A percentile compares a stretch with the other conserved stretches of the same genome.
phyloP scores from a whole-genome alignment of 2,329 filamentous ascomycete species.

The Chrysosphaeria jannelii region DNA sequence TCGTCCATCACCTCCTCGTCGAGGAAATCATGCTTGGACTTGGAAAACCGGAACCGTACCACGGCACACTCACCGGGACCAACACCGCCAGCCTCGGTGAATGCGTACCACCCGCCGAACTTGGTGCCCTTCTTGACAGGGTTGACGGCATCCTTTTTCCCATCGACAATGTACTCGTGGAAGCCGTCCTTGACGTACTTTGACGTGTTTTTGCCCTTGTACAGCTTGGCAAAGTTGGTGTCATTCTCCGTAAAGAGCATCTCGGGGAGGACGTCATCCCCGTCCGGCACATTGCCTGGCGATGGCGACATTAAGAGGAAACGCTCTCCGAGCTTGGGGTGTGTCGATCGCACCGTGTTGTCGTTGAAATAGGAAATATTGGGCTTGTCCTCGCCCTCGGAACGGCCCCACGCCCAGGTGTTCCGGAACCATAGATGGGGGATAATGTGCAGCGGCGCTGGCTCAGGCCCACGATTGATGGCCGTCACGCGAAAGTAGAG shows the following conservation, averaged over 20 bases:
- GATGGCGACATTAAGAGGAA: slow-evolving; percentile 72
- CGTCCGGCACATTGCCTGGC: slow-evolving; percentile 48
- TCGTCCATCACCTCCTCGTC: slow-evolving; percentile 87
- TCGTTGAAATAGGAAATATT: slow-evolving; percentile 36
- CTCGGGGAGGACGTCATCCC: slow-evolving; percentile 58
- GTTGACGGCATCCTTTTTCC: slow-evolving; percentile 55
- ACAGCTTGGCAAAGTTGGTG: slow-evolving; percentile 56
- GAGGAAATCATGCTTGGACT: slow-evolving; percentile 43
- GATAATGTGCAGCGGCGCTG: slow-evolving; percentile 73
- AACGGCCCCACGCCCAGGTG: slow-evolving; percentile 83
- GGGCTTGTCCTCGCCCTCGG: slow-evolving; percentile 47
- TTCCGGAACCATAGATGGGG: slow-evolving; percentile 95
- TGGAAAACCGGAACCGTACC: slow-evolving; percentile 69
- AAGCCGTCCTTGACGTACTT: slow-evolving; percentile 89
- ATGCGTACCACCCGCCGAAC: slow-evolving; percentile 69
- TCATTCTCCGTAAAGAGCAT: slow-evolving; percentile 90
- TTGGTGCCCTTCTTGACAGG: slow-evolving; percentile 60
- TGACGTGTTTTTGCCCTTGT: slow-evolving; percentile 46
- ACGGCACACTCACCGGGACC: slow-evolving; percentile 79
- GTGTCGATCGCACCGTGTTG: slow-evolving; percentile 43
- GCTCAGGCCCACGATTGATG: slow-evolving; percentile 79
- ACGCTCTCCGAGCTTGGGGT: slow-evolving; percentile 52
- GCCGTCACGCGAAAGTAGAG: slow-evolving; percentile 81
- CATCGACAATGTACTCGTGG: slow-evolving; percentile 60
- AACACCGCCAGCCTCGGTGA: slow-evolving; percentile 71